Evolutionary conservation across 2,329 filamentous ascomycete genomes (phyloP).

Genomic region (Colletotrichum musicola): DNA sequence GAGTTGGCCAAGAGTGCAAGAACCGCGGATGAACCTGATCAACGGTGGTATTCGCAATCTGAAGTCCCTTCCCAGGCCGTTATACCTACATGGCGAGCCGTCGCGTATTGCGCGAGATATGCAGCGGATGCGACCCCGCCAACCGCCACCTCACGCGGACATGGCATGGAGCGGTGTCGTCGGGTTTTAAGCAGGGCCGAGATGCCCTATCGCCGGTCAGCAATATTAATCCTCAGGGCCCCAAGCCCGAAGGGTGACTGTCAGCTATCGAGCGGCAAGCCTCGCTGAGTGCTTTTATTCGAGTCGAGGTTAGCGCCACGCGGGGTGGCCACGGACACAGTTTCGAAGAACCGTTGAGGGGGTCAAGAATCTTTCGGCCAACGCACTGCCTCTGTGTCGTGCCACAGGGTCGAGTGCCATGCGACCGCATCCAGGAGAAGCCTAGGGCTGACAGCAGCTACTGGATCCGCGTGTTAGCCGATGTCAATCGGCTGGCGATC

Average conservation of each 20-base stretch:
- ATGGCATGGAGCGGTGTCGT: neutral
- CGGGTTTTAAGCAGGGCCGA: conserved; percentile 1
- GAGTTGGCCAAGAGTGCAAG: conserved; percentile 17
- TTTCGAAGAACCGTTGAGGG: neutral
- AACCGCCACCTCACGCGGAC: neutral
- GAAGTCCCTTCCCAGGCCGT: neutral
- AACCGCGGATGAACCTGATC: conserved; percentile 8
- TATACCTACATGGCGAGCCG: conserved; percentile 2
- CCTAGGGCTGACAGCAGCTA: conserved; percentile 32
- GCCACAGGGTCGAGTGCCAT: conserved; percentile 12
- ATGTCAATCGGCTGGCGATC: conserved; percentile 30
- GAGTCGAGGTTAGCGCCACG: conserved; percentile 3
- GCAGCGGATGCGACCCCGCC: conserved; percentile 22
- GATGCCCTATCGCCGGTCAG: neutral
- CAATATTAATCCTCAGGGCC: neutral
- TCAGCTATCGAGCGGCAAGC: neutral
- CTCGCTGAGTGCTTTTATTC: neutral
- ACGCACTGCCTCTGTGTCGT: conserved; percentile 2
- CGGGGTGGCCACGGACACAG: neutral
- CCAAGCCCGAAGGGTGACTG: neutral
- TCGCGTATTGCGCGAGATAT: conserved; percentile 23
- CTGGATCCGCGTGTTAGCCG: conserved; percentile 13
- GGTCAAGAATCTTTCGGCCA: neutral
- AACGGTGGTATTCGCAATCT: conserved; percentile 3
- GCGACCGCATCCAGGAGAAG: conserved; percentile 22